phyloP scores from a whole-genome alignment of 352 stramenopile species.

The Globisporangium polare region DNA sequence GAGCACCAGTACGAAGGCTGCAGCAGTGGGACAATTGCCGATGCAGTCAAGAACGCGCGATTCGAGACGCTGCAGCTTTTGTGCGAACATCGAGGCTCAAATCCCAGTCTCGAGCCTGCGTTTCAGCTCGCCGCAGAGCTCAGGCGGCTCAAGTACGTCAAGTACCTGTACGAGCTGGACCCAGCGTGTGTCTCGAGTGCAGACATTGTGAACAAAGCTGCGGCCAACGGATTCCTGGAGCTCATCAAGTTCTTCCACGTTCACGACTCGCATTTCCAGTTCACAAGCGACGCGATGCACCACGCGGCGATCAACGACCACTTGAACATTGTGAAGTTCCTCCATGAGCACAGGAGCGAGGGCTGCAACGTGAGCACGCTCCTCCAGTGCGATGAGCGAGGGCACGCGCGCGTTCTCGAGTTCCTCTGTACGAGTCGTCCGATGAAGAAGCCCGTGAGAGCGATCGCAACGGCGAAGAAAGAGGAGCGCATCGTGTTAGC shows the following conservation, averaged over 20 bases:
- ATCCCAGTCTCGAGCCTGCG: background rate
- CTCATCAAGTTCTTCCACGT: conserved; percentile 9
- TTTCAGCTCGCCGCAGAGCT: background rate
- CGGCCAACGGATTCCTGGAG: background rate
- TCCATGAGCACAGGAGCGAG: conserved; percentile 7
- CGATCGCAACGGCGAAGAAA: background rate
- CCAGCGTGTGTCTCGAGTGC: background rate
- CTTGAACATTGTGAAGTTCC: conserved; percentile 3
- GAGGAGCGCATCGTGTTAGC: background rate
- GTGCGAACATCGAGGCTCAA: background rate
- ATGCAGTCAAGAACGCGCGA: background rate
- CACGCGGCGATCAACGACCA: conserved; percentile 1
- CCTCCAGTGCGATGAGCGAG: background rate
- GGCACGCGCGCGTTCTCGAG: background rate
- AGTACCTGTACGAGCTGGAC: background rate
- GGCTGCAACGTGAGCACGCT: conserved; percentile 9
- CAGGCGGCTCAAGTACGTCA: background rate
- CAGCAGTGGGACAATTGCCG: background rate
- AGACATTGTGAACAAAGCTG: background rate
- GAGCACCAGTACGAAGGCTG: background rate
- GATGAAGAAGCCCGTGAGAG: background rate
- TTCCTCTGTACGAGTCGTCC: background rate
- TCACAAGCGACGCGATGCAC: conserved; percentile 2
- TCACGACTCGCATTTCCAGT: background rate
- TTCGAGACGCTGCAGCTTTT: conserved; percentile 1